Conservation (phyloP, 305 asterid species). For the Petunia hybrid region DNA sequence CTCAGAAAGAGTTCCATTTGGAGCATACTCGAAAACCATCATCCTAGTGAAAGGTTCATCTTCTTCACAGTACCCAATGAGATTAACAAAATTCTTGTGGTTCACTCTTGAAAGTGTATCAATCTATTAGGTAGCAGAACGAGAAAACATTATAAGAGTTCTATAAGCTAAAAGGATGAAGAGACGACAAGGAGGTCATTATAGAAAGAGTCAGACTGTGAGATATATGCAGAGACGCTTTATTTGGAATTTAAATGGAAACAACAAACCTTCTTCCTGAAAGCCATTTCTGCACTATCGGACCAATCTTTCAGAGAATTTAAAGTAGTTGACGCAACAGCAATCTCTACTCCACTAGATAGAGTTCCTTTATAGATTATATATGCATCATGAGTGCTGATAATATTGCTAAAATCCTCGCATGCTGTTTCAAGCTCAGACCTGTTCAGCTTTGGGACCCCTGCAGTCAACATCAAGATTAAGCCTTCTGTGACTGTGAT, state of each 20-base stretch:
- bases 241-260: constrained; percentile 12
- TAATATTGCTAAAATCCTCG: constrained; percentile 95
- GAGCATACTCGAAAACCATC: constrained; percentile 99
- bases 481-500: constrained; percentile 7
- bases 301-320: constrained; percentile 72
- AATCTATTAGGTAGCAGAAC: constrained; percentile 52
- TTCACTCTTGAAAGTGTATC: constrained; percentile 79
- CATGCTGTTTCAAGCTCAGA: constrained; percentile 87
- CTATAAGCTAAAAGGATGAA: not conserved
- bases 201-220: not conserved
- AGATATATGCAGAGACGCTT: not conserved
- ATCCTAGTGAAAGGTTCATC: constrained; percentile 84
- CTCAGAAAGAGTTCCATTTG: constrained; percentile 84
- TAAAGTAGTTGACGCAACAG: constrained; percentile 76
- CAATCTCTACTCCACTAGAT: constrained; percentile 95
- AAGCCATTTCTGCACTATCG: constrained; percentile 69
- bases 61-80: constrained; percentile 93
- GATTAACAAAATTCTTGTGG: constrained; percentile 92
- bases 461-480: constrained; percentile 43
- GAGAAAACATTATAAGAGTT: not conserved
- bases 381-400: constrained; percentile 49
- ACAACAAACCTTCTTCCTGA: constrained; percentile 77
- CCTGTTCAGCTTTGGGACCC: constrained; percentile 92
- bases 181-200: not conserved
- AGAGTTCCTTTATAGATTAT: constrained; percentile 90